These are phyloP conservation scores for Coniosporium apollinis DNA, from an alignment of 495 filamentous ascomycete species.

Conservation along the genomic window DNA sequence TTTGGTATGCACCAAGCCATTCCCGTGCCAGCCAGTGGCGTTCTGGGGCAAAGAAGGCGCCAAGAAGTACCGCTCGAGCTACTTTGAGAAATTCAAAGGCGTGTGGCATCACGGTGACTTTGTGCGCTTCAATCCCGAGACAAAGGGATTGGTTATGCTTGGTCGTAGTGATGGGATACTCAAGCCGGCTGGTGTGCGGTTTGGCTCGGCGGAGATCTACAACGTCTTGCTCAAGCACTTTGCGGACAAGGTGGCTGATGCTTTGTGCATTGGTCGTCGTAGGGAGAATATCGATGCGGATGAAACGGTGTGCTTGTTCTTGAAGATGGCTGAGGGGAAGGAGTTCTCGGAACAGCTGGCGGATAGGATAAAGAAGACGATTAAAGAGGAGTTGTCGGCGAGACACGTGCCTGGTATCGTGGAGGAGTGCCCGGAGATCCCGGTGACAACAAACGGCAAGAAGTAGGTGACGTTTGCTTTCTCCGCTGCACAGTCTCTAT, in stretches of 20 bases:
- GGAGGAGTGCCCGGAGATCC: constrained; percentile 64
- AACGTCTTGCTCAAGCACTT: constrained; percentile 76
- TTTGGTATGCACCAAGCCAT: constrained; percentile 70
- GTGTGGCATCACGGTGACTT: constrained; percentile 97
- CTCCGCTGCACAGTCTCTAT: too few species aligned
- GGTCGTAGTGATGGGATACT: constrained; percentile 64
- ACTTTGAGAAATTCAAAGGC: constrained; percentile 66
- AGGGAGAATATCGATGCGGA: constrained; percentile 57
- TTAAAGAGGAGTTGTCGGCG: constrained; percentile 61
- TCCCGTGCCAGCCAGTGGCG: constrained; percentile 75
- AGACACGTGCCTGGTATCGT: constrained; percentile 76
- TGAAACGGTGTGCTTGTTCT: constrained; percentile 74
- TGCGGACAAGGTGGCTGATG: constrained; percentile 58
- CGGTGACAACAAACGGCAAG: constrained; percentile 81
- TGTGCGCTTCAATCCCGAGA: constrained; percentile 53
- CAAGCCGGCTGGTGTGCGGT: constrained; percentile 62
- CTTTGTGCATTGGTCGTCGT: constrained; percentile 65
- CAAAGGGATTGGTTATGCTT: constrained; percentile 69
- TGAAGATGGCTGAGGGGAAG: constrained; percentile 47
- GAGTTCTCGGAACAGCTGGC: constrained; percentile 35
- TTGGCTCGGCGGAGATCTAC: constrained; percentile 78
- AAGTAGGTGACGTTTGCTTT: constrained; percentile 37
- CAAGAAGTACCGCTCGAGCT: constrained; percentile 59
- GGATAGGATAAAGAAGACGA: constrained; percentile 38
- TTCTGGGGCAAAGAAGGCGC: constrained; percentile 68